Evolutionary conservation across 2,329 filamentous ascomycete species (phyloP).

Genomic region (Cladorrhinum sp.): DNA sequence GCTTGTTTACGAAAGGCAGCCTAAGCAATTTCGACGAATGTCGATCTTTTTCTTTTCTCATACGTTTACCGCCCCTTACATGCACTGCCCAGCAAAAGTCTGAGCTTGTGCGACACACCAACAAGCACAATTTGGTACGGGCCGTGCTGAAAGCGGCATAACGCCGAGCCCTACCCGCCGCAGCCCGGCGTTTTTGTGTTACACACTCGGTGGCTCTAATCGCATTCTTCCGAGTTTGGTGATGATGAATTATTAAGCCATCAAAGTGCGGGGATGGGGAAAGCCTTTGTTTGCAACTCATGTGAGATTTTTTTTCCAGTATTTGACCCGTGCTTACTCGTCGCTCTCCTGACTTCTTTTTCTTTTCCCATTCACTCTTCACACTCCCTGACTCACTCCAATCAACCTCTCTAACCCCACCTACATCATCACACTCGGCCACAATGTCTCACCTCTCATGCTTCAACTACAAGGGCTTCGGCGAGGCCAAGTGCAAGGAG

Average conservation of each 20-base stretch:
- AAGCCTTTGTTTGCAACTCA: neutral
- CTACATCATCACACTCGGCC: neutral
- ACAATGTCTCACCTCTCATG: slow-evolving; percentile 22
- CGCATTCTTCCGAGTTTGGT: too few relatives aligned
- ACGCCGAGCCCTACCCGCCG: neutral
- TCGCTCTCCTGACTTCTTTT: neutral
- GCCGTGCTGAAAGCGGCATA: neutral
- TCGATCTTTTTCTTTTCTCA: too few relatives aligned
- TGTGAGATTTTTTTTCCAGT: too few relatives aligned
- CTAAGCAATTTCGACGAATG: too few relatives aligned
- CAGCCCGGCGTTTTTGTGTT: too few relatives aligned
- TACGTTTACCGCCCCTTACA: too few relatives aligned
- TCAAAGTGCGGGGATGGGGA: neutral
- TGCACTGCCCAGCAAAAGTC: too few relatives aligned
- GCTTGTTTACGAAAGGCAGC: too few relatives aligned
- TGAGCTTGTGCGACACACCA: neutral
- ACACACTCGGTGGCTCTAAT: neutral
- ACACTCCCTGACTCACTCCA: neutral
- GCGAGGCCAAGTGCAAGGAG: slow-evolving; percentile 31
- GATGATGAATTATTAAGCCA: neutral
- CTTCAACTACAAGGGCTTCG: slow-evolving; percentile 34
- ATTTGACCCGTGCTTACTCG: too few relatives aligned
- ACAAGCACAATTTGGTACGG: neutral
- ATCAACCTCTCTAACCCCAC: neutral
- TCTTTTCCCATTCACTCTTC: neutral